Base-by-base conservation (phyloP, 345 rosid genomes). In the Chamaenerion angustifolium region DNA sequence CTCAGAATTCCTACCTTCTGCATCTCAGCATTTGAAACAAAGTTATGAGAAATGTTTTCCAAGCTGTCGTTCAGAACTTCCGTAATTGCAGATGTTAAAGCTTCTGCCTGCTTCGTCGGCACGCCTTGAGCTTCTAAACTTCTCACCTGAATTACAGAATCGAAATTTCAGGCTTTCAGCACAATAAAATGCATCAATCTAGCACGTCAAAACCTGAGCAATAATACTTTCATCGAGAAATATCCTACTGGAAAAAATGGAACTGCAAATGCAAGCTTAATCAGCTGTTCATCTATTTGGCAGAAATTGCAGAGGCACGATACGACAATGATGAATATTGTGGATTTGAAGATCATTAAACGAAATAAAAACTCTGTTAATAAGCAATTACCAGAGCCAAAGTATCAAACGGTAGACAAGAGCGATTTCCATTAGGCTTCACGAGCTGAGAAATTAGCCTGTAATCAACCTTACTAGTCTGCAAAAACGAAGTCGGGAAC, bases 81-180 rank as follows among this genome's bases (percentile, higher is more conserved):
- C 1, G 82, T 88, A 2, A 93, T 80, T 0, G 96, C 88, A 4
- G 86, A 70, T 4, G 94, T 88, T 51, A 93, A 83, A 0, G 96
- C 95, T 68, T 88, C 95, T 6, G 95, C 96, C 57, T 93, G 96
- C 71, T 85, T 88, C 0, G 95, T 71, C 5, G 99, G 96, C 45
- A 93, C 79, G 11, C 86, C 95, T 65, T 85, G 80, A 0, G 86
- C 93, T 68, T 93, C 96, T 45, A 93, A 65, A 52, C 88, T 61
- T 60, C 96, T 88, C 59, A 82, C 96, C 95, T 88, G 54, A 9
- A 23, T 8, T 40, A 56, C 40, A 40, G 16, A 12, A 42, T 5
- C 46, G 6, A 37, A 25, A 3, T 2, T 54, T 10, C 47, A 5
- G 35, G n/a, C n/a, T n/a, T n/a, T n/a, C n/a, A 21, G 25, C 25